Base-by-base conservation (phyloP, 768 basidiomycete species). In the Mycena epipterygia region DNA sequence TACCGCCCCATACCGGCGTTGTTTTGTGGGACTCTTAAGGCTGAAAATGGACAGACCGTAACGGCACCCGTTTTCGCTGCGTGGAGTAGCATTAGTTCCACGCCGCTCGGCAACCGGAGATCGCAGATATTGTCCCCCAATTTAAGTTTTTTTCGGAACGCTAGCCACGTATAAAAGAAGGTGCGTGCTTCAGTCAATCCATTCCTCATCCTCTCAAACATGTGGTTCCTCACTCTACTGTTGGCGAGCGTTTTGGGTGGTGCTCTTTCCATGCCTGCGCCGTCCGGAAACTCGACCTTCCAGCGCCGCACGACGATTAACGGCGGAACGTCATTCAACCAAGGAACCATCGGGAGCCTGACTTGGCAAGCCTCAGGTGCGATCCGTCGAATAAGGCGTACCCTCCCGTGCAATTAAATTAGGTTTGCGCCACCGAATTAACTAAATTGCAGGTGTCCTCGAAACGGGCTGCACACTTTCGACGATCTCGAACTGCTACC, bases 401-500 rank as follows among this genome's bases (percentile, higher is more conserved):
- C 14, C 41, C 41, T 42, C 11, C 41, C 41, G 41, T 42, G 7
- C 63, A 19, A 14, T 21, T 42, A 7, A 42, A 21, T 42, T 42
- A 76, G 76, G 29, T 78, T 75, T 66, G 23, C 73, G 25, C 25
- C 64, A 59, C 23, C 67, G 37, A 12, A 46, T n/a, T 5, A 46
- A 46, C 9, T 46, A n/a, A 32, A 32, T 27, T n/a, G 5, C 42
- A 74, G 73, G 73, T 17, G 46, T 74, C 37, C 70, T 74, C 58
- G 69, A 70, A 49, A 25, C 39, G 5, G 52, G 63, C 27, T 74
- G 73, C 70, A 74, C 69, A 21, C 67, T 71, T n/a, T 71, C 73
- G 8, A 68, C 65, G 4, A 76, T 76, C 25, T 29, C 49, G 29
- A 29, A 56, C 52, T 76, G 75, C 62, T 76, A 73, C 71, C 68